A percentile compares a stretch with the other conserved stretches of the same genome.
These are phyloP conservation scores for Aspergillus sp. DNA, from an alignment of 2,329 filamentous ascomycete genomes.

Conservation along the genomic window DNA sequence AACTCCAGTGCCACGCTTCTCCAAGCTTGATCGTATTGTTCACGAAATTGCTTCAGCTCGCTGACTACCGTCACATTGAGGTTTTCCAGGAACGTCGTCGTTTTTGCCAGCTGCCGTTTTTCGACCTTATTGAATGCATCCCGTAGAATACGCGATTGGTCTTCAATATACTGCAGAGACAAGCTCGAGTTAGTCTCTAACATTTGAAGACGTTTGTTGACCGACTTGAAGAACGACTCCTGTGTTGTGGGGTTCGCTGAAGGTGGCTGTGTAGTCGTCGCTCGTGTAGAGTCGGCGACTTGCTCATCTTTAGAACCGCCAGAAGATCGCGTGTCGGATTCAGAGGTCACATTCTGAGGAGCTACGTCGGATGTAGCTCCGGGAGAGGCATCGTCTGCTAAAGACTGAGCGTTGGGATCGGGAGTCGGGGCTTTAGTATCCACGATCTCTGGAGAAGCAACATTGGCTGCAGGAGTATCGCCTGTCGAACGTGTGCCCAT, in stretches of 20 bases:
- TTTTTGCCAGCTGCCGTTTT: constrained; percentile 82
- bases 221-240: constrained; percentile 96
- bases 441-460: constrained; percentile 21
- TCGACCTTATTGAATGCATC: constrained; percentile 87
- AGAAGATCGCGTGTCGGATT: constrained; percentile 28
- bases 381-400: constrained; percentile 23
- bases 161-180: constrained; percentile 93
- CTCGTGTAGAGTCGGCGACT: constrained; percentile 32
- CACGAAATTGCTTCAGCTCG: constrained; percentile 76
- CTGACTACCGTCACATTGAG: constrained; percentile 86
- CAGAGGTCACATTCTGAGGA: constrained; percentile 29
- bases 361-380: constrained; percentile 23
- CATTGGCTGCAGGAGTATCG: constrained; percentile 5
- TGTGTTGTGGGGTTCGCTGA: constrained; percentile 80
- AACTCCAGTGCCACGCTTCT: constrained; percentile 92
- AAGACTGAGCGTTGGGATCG: constrained; percentile 15
- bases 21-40: constrained; percentile 95
- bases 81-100: constrained; percentile 76
- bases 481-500: constrained; percentile 6
- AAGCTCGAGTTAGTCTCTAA: constrained; percentile 92
- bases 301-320: constrained; percentile 38
- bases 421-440: constrained; percentile 27
- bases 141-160: constrained; percentile 87
- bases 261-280: constrained; percentile 53
- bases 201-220: constrained; percentile 88